These are phyloP conservation scores for Leccinum subtestaceum DNA, from an alignment of 768 basidiomycete genomes.

Conservation along the genomic window DNA sequence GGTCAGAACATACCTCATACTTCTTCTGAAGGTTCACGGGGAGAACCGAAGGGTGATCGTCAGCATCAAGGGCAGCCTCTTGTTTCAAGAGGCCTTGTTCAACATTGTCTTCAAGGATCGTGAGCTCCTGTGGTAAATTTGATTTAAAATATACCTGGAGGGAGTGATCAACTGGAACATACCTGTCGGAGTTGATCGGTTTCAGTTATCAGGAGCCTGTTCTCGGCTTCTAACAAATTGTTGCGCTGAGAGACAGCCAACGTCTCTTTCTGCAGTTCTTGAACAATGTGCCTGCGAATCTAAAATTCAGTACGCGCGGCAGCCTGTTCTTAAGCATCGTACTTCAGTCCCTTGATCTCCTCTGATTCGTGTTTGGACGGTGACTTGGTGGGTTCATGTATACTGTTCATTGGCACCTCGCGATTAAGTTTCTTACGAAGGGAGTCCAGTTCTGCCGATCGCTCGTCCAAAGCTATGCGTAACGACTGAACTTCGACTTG, in stretches of 20 bases:
- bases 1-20: slow-evolving; percentile 47
- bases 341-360: slow-evolving; percentile 86
- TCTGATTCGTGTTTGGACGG: slow-evolving; percentile 52
- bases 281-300: slow-evolving; percentile 69
- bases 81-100: slow-evolving; percentile 57
- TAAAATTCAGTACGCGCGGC: slow-evolving; percentile 1
- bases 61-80: slow-evolving; percentile 39
- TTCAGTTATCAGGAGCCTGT: slow-evolving; percentile 56
- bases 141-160: neutral
- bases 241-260: slow-evolving; percentile 56
- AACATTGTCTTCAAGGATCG: slow-evolving; percentile 71
- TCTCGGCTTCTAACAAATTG: slow-evolving; percentile 75
- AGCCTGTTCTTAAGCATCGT: slow-evolving; percentile 3
- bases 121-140: slow-evolving; percentile 56
- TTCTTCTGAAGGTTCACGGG: slow-evolving; percentile 41
- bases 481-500: slow-evolving; percentile 32
- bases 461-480: slow-evolving; percentile 36
- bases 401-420: slow-evolving; percentile 48
- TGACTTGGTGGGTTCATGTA: slow-evolving; percentile 30
- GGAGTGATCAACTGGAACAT: neutral
- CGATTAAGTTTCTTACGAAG: slow-evolving; percentile 59
- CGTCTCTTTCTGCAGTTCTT: slow-evolving; percentile 85
- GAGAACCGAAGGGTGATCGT: slow-evolving; percentile 13
- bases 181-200: slow-evolving; percentile 73
- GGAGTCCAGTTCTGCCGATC: slow-evolving; percentile 51